Conservation (phyloP, 2,329 filamentous ascomycete genomes). For the Colletotrichum theobromicola region DNA sequence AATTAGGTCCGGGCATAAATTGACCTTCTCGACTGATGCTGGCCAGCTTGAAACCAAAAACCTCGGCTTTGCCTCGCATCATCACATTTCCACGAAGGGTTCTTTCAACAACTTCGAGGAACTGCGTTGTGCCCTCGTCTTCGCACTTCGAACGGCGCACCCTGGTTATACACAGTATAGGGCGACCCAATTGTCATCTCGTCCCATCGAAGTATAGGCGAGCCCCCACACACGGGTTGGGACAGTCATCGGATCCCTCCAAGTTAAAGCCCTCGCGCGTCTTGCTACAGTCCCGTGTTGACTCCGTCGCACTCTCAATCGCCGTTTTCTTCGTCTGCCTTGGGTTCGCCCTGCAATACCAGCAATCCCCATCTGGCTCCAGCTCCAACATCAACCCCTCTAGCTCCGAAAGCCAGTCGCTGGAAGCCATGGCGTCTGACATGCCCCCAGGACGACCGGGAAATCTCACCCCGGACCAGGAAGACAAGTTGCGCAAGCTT, state of each 20-base stretch:
- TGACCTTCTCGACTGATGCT: slow-evolving; percentile 16
- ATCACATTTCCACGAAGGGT: background rate
- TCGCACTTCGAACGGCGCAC: background rate
- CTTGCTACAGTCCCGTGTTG: slow-evolving; percentile 17
- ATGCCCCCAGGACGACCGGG: slow-evolving; percentile 75
- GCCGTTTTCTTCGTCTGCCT: slow-evolving; percentile 16
- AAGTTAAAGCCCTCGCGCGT: background rate
- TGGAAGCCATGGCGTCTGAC: slow-evolving; percentile 44
- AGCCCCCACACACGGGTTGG: background rate
- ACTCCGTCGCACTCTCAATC: slow-evolving; percentile 4
- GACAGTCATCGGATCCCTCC: background rate
- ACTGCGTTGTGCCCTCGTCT: background rate
- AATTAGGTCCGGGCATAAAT: background rate
- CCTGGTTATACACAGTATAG: background rate
- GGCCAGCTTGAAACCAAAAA: slow-evolving; percentile 18
- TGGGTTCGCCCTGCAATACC: slow-evolving; percentile 11
- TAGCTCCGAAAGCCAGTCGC: background rate
- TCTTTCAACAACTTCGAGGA: background rate
- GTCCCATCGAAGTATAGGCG: background rate
- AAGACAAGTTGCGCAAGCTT: slow-evolving; percentile 85
- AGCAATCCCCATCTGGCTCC: background rate
- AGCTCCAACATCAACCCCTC: background rate
- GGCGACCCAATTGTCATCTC: background rate
- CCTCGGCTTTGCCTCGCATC: slow-evolving; percentile 12
- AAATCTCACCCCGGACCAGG: slow-evolving; percentile 88